These are phyloP conservation scores for Rhytidhysteron rufulum DNA, from an alignment of 2,329 filamentous ascomycete genomes.

Conservation along the genomic window DNA sequence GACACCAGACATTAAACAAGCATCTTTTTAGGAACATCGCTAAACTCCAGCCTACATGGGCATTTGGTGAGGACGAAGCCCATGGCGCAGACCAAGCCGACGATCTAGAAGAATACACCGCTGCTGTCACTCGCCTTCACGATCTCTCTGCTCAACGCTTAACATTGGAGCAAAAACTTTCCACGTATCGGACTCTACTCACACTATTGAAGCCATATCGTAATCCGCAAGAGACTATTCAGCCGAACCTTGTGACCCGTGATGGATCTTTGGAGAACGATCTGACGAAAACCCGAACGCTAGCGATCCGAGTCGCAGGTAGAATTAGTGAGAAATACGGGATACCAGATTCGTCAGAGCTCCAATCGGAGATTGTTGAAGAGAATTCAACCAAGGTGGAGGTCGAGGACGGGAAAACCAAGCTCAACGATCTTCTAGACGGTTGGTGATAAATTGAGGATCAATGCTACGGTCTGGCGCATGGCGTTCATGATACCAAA, in stretches of 20 bases:
- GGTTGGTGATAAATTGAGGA: constrained; percentile 1
- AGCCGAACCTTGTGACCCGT: constrained; percentile 64
- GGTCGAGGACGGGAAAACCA: constrained; percentile 1
- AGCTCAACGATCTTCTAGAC: not conserved
- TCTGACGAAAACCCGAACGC: constrained; percentile 61
- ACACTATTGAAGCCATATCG: constrained; percentile 51
- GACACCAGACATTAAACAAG: not conserved
- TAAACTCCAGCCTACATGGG: constrained; percentile 20
- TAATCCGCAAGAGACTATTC: constrained; percentile 46
- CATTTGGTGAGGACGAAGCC: constrained; percentile 16
- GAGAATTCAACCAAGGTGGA: not conserved
- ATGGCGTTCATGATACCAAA: too few species aligned
- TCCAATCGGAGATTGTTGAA: not conserved
- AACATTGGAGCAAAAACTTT: constrained; percentile 44
- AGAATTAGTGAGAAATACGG: constrained; percentile 28
- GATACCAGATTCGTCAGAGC: not conserved
- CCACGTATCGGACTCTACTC: constrained; percentile 48
- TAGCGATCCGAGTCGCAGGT: constrained; percentile 42
- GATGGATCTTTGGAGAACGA: constrained; percentile 64
- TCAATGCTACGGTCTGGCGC: not conserved
- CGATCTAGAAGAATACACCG: constrained; percentile 26
- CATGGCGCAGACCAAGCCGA: constrained; percentile 7
- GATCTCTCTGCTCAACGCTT: constrained; percentile 49
- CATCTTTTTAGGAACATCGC: constrained; percentile 18
- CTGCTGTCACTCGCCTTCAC: constrained; percentile 44